Conservation (phyloP, 805 yeast species). For the Ogataea methylovora region DNA sequence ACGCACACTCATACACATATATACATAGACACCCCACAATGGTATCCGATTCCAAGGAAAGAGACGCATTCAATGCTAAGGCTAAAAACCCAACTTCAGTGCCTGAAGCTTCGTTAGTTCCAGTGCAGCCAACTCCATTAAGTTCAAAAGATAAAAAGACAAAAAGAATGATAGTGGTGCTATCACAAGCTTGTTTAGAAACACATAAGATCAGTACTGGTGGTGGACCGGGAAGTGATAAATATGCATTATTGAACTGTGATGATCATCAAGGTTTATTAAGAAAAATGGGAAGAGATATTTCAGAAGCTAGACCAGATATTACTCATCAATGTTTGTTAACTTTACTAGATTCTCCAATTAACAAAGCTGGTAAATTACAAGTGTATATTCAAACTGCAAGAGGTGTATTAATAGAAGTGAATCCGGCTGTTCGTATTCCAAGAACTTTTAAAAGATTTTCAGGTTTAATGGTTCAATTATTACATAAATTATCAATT, state of each 20-base stretch:
- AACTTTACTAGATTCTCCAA: conserved; percentile 93
- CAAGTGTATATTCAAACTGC: conserved; percentile 97
- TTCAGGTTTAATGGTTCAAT: conserved; percentile 96
- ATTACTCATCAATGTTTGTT: conserved; percentile 96
- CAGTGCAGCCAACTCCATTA: conserved; percentile 76
- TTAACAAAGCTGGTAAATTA: conserved; percentile 92
- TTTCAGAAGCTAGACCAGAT: conserved; percentile 98
- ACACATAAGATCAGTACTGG: conserved; percentile 79
- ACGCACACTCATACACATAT: too few species aligned
- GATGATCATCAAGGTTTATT: conserved; percentile 96
- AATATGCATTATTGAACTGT: conserved; percentile 89
- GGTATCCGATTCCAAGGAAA: conserved; percentile 42
- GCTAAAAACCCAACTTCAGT: conserved; percentile 17
- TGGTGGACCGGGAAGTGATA: conserved; percentile 76
- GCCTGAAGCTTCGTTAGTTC: conserved; percentile 66
- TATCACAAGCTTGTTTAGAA: conserved; percentile 92
- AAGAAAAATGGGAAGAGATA: conserved; percentile 94
- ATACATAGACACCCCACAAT: too few species aligned
- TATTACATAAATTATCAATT: conserved; percentile 85
- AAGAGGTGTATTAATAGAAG: conserved; percentile 89
- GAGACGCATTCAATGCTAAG: conserved; percentile 30
- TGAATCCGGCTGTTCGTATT: conserved; percentile 92
- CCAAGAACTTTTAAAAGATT: conserved; percentile 98
- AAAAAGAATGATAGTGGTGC: conserved; percentile 85
- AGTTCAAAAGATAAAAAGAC: conserved; percentile 81